Evolutionary conservation across 1,284 basidiomycete species (phyloP), one percentile per base, ranked within the genome.

Genomic region (Puccinia horiana): DNA sequence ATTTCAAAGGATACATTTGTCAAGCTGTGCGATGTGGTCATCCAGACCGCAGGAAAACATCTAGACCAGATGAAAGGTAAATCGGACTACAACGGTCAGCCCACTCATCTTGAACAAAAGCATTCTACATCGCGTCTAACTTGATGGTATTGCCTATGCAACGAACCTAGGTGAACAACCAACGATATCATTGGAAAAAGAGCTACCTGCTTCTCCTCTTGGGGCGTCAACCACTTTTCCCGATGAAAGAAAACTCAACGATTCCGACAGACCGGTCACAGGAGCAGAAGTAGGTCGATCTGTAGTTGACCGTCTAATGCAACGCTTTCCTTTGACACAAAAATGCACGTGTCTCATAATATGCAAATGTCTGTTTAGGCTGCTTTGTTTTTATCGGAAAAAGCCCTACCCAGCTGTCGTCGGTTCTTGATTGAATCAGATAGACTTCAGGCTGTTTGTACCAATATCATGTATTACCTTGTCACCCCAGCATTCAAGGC

Each of bases 371-470:
- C 18, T 80, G 18, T 8, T 26, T 77, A 89, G 91, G 91, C 98
- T 84, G 92, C 91, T 81, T 86, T 88, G 9, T 98, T 93, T 85
- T 88, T 99, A 29, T 91, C 93, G 0, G 88, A 88, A 0, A 90
- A 89, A 29, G 91, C 92, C 1, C 86, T 99, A 16, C 93, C 94
- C 0, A 92, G 91, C 84, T 86, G 98, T 75, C 91, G 94, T 26
- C 91, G 91, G 83, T 92, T 97, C 86, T 88, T 96, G 67, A 88
- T 93, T 84, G 96, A 99, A 83, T 90, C 91, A 37, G 97, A 99
- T 88, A 94, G 92, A 86, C 90, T 96, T 14, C 88, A 91, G 9
- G 89, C 91, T 14, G 90, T 92, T 1, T 96, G 94, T 86, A 91
- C 90, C 56, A 95, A 93, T 84, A 91, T 98, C 42, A 90, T 94